Percentiles rank a stretch among this genome's conserved stretches.
phyloP scores from a whole-genome alignment of 1,284 basidiomycete species.

The Cystobasidium slooffiae region DNA sequence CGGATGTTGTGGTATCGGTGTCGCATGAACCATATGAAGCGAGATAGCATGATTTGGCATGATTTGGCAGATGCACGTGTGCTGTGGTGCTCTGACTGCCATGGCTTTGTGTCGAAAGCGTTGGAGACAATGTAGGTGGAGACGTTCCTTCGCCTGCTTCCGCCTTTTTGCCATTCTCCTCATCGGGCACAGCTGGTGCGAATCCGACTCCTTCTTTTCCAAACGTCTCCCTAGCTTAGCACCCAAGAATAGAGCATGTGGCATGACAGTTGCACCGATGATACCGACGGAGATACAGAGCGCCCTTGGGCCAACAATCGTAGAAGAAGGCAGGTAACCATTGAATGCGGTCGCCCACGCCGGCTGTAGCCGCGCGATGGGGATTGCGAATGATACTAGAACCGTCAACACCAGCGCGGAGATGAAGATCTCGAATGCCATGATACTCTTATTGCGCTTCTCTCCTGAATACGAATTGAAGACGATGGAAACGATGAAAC shows the following conservation, averaged over 20 bases:
- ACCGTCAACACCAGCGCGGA: constrained; percentile 73
- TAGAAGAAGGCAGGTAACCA: constrained; percentile 79
- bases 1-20: constrained; percentile 32
- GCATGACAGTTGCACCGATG: constrained; percentile 77
- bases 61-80: background rate
- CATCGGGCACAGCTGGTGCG: constrained; percentile 47
- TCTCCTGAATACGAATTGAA: constrained; percentile 56
- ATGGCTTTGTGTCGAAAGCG: background rate
- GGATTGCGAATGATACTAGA: constrained; percentile 77
- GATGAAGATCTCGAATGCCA: constrained; percentile 70
- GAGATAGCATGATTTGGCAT: constrained; percentile 38
- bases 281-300: constrained; percentile 76
- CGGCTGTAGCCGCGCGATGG: constrained; percentile 74
- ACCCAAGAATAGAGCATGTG: constrained; percentile 85
- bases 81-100: background rate
- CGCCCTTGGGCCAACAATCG: constrained; percentile 65
- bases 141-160: background rate
- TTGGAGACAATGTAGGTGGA: too few relatives aligned
- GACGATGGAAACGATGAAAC: constrained; percentile 68
- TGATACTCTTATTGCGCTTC: constrained; percentile 53
- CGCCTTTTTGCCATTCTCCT: constrained; percentile 13
- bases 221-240: constrained; percentile 81
- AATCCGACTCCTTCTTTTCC: constrained; percentile 68
- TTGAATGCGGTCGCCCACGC: constrained; percentile 78
- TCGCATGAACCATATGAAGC: constrained; percentile 49